Percentiles rank a stretch among this genome's conserved stretches.
These are phyloP conservation scores for Sabuloglossum arenarium DNA, from an alignment of 495 filamentous ascomycete genomes.

Conservation along the genomic window DNA sequence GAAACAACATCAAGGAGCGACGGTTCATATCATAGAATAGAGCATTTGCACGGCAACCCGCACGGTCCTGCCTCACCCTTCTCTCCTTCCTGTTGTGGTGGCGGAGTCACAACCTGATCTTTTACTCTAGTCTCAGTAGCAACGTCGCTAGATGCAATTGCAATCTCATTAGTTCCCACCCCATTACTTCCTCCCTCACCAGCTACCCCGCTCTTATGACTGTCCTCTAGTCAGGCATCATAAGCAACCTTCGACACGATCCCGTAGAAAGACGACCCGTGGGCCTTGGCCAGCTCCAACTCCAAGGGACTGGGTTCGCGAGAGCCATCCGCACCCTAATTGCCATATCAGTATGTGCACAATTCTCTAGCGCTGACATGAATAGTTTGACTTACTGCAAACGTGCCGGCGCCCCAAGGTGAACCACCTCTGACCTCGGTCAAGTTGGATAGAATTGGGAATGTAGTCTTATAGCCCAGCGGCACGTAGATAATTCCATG, in stretches of 20 bases:
- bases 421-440: constrained; percentile 63
- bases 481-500: constrained; percentile 95
- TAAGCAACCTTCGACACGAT: constrained; percentile 50
- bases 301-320: constrained; percentile 59
- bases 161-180: constrained; percentile 2
- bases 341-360: background rate
- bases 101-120: background rate
- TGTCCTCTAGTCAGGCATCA: constrained; percentile 72
- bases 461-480: constrained; percentile 73
- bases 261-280: constrained; percentile 78
- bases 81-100: constrained; percentile 9
- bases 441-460: constrained; percentile 43
- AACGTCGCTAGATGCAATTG: background rate
- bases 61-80: constrained; percentile 3
- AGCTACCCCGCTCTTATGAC: constrained; percentile 11
- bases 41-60: constrained; percentile 5
- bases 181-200: background rate
- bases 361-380: background rate
- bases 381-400: constrained; percentile 52
- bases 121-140: background rate
- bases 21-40: background rate
- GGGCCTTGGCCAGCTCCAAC: constrained; percentile 52
- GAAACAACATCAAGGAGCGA: background rate
- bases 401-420: constrained; percentile 90
- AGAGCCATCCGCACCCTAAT: constrained; percentile 43